Conservation (phyloP, 768 basidiomycete genomes). For the Trametes gibbosa region DNA sequence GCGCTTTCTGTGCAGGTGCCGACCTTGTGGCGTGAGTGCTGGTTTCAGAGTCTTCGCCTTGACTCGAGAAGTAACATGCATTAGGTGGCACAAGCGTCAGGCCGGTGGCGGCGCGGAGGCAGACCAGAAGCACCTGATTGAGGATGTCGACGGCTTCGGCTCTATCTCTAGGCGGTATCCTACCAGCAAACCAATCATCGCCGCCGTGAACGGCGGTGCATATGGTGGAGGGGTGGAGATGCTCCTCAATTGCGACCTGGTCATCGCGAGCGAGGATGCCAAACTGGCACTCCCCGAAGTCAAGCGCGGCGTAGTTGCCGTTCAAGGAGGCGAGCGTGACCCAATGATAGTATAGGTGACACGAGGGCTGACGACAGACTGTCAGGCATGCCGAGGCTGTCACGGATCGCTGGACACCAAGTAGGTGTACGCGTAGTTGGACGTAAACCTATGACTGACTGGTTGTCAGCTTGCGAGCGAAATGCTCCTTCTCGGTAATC, state of each 20-base stretch:
- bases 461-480: slow-evolving; percentile 64
- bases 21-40: slow-evolving; percentile 67
- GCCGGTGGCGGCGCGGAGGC: slow-evolving; percentile 36
- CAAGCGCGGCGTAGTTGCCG: slow-evolving; percentile 70
- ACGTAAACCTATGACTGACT: neutral
- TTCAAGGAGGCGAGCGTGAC: slow-evolving; percentile 54
- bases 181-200: slow-evolving; percentile 72
- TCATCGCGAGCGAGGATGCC: slow-evolving; percentile 63
- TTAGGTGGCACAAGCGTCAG: slow-evolving; percentile 61
- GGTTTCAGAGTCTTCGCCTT: no score
- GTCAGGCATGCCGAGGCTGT: slow-evolving; percentile 63
- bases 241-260: slow-evolving; percentile 73
- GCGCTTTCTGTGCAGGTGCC: slow-evolving; percentile 75
- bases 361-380: neutral
- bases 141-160: slow-evolving; percentile 61
- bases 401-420: slow-evolving; percentile 70
- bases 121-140: slow-evolving; percentile 42
- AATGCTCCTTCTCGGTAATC: slow-evolving; percentile 69
- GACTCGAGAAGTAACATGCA: neutral
- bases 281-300: slow-evolving; percentile 78
- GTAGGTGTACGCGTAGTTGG: slow-evolving; percentile 36
- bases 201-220: slow-evolving; percentile 72
- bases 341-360: neutral
- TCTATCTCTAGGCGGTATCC: slow-evolving; percentile 64
- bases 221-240: slow-evolving; percentile 36